Percentiles rank a stretch among this genome's conserved stretches.
Conservation (phyloP, 495 filamentous ascomycete species). For the Amphirosellinia nigrospora region DNA sequence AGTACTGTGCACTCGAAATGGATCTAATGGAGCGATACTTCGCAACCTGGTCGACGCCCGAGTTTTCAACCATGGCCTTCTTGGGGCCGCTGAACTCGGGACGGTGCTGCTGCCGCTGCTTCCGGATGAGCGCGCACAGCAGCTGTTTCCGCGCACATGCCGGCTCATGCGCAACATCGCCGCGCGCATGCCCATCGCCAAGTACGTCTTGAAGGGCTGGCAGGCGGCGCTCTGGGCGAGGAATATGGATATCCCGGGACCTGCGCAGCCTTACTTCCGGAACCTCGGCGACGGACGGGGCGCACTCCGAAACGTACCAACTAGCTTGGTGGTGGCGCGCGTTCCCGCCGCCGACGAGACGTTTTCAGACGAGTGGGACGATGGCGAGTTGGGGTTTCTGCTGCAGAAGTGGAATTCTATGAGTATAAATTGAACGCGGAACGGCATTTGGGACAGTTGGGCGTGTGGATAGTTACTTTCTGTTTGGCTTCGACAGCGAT, state of each 20-base stretch:
- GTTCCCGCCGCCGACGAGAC: neutral
- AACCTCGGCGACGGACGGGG: neutral
- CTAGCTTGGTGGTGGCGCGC: slow-evolving; percentile 1
- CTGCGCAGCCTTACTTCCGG: slow-evolving; percentile 15
- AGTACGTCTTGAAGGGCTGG: slow-evolving; percentile 17
- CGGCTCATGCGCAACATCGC: slow-evolving; percentile 9
- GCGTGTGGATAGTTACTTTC: neutral
- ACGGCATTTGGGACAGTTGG: neutral
- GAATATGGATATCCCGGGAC: neutral
- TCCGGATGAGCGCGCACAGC: neutral
- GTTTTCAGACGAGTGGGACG: neutral
- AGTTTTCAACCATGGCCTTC: slow-evolving; percentile 23
- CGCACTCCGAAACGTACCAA: neutral
- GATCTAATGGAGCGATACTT: slow-evolving; percentile 23
- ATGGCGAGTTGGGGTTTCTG: slow-evolving; percentile 15
- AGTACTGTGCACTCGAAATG: neutral
- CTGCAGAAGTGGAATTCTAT: slow-evolving; percentile 12
- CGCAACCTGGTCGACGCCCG: neutral
- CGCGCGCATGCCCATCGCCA: slow-evolving; percentile 13
- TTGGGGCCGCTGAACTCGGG: slow-evolving; percentile 14
- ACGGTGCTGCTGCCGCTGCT: slow-evolving; percentile 20
- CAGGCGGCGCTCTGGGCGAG: slow-evolving; percentile 4
- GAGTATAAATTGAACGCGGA: slow-evolving; percentile 3
- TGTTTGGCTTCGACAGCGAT: too few species aligned
- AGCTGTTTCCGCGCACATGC: slow-evolving; percentile 20